Percentiles rank a stretch among this genome's conserved stretches.
These are phyloP conservation scores for Chrysopogon serrulatus DNA, from an alignment of 176 grass and related monocot genomes.

Conservation along the genomic window DNA sequence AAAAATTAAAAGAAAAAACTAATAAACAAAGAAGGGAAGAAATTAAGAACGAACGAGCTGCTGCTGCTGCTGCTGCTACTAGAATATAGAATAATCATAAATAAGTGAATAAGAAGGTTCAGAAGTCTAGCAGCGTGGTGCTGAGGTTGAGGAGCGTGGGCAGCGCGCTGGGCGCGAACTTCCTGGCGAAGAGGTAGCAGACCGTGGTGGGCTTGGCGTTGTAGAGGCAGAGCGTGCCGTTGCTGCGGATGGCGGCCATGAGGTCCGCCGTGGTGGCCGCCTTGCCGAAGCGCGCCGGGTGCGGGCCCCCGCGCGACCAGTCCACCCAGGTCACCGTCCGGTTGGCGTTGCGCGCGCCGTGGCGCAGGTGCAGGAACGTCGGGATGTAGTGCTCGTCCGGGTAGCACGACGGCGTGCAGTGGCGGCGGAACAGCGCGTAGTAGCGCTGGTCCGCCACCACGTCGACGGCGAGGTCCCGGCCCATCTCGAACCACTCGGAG, in stretches of 20 bases:
- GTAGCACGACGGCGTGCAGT: slow-evolving; percentile 61
- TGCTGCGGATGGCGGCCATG: slow-evolving; percentile 45
- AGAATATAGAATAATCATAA: too few relatives aligned
- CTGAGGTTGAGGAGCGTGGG: slow-evolving; percentile 44
- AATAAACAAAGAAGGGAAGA: too few relatives aligned
- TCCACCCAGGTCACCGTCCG: slow-evolving; percentile 63
- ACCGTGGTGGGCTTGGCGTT: slow-evolving; percentile 40
- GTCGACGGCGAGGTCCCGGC: slow-evolving; percentile 53
- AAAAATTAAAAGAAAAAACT: too few relatives aligned
- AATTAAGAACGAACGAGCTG: not conserved
- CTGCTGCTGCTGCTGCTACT: too few relatives aligned
- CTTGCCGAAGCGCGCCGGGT: slow-evolving; percentile 49
- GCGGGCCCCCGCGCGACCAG: slow-evolving; percentile 61
- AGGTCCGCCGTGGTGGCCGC: slow-evolving; percentile 23
- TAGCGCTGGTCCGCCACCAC: slow-evolving; percentile 43
- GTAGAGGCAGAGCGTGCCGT: slow-evolving; percentile 42
- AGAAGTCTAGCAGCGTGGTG: slow-evolving; percentile 46
- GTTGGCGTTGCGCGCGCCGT: slow-evolving; percentile 49
- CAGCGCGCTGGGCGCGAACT: slow-evolving; percentile 61
- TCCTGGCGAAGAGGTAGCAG: slow-evolving; percentile 65
- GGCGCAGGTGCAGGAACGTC: slow-evolving; percentile 37
- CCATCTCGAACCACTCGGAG: slow-evolving; percentile 75
- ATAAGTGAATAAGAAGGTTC: not conserved
- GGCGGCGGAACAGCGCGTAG: slow-evolving; percentile 40
- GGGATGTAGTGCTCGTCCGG: slow-evolving; percentile 75